phyloP scores from a whole-genome alignment of 257 asterid genomes.

The Scutellaria minor region DNA sequence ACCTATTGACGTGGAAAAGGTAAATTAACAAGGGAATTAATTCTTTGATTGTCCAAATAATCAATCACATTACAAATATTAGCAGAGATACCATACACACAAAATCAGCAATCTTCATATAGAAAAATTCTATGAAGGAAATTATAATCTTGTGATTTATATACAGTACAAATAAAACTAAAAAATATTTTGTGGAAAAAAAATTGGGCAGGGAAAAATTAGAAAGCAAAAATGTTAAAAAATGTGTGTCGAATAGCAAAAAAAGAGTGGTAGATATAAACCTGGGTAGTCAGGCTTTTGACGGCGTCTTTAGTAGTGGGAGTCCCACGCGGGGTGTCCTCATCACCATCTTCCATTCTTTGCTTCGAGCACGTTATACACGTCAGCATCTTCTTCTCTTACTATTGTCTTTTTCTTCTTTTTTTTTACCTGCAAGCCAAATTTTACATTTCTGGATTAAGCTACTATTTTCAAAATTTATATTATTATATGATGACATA shows the following conservation, averaged over 20 bases:
- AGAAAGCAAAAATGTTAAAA: conserved; percentile 5
- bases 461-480: background rate
- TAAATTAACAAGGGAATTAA: background rate
- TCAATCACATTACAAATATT: no score
- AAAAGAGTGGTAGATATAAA: conserved; percentile 34
- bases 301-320: conserved; percentile 92
- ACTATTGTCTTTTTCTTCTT: background rate
- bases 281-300: conserved; percentile 99
- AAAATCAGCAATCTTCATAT: no score
- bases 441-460: background rate
- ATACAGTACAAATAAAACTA: background rate
- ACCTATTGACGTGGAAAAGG: conserved; percentile 31
- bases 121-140: no score
- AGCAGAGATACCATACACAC: no score
- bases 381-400: conserved; percentile 73
- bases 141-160: no score
- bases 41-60: no score
- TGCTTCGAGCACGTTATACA: conserved; percentile 98
- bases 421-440: conserved; percentile 38
- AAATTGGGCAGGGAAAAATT: conserved; percentile 24
- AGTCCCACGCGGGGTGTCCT: conserved; percentile 83
- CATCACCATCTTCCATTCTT: conserved; percentile 62
- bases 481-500: no score
- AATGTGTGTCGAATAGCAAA: background rate
- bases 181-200: conserved; percentile 21